A percentile compares a stretch with the other conserved stretches of the same genome.
phyloP scores from a whole-genome alignment of 2,329 filamentous ascomycete genomes.

The Aquanectria penicillioides region DNA sequence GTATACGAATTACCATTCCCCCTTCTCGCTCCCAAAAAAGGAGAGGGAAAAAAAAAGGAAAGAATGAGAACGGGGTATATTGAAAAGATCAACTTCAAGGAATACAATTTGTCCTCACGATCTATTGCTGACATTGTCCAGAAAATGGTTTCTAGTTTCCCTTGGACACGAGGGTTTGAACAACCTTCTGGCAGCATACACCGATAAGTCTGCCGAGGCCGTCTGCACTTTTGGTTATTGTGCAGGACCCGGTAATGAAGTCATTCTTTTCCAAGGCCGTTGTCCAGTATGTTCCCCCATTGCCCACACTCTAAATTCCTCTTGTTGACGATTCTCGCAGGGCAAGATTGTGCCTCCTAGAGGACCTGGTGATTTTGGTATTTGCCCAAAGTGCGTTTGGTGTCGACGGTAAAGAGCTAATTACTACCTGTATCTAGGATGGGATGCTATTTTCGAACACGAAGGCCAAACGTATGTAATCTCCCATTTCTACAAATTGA shows the following conservation, averaged over 20 bases:
- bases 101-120: neutral
- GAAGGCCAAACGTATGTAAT: conserved; percentile 78
- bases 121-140: conserved; percentile 50
- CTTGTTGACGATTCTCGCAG: conserved; percentile 39
- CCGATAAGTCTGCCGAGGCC: conserved; percentile 90
- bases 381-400: neutral
- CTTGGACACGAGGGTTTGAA: conserved; percentile 88
- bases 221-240: conserved; percentile 97
- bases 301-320: neutral
- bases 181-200: conserved; percentile 87
- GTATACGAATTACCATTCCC: conserved; percentile 40
- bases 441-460: conserved; percentile 97
- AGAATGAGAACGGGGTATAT: too few relatives aligned
- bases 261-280: conserved; percentile 89
- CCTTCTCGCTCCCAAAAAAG: too few relatives aligned
- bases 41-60: too few relatives aligned
- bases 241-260: conserved; percentile 83
- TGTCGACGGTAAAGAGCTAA: conserved; percentile 17
- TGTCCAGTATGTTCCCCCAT: conserved; percentile 68
- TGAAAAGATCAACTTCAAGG: too few relatives aligned
- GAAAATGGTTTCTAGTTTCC: conserved; percentile 91
- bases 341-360: conserved; percentile 86
- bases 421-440: conserved; percentile 68
- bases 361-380: conserved; percentile 85
- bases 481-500: neutral